phyloP scores from a whole-genome alignment of 495 filamentous ascomycete genomes.

The Cercophora sp. region DNA sequence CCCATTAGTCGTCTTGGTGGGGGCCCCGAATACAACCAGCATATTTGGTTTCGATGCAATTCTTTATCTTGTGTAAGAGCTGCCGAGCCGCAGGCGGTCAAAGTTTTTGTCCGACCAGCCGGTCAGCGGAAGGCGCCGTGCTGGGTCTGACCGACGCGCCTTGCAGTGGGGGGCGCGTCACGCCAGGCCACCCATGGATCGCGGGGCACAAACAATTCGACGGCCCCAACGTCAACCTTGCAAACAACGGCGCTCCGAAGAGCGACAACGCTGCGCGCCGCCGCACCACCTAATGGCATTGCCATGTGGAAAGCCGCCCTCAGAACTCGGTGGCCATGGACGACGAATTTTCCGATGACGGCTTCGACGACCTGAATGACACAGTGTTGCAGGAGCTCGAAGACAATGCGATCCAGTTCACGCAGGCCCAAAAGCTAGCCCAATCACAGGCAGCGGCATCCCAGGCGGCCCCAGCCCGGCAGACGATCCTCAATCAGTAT shows the following conservation, averaged over 20 bases:
- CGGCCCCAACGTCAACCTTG: neutral
- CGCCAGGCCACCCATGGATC: no score
- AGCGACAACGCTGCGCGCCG: neutral
- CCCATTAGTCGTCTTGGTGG: no score
- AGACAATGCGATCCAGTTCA: conserved; percentile 45
- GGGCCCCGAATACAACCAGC: no score
- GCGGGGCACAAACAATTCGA: conserved; percentile 2
- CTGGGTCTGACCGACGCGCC: neutral
- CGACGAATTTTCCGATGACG: conserved; percentile 48
- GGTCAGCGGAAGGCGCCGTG: no score
- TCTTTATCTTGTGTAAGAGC: no score
- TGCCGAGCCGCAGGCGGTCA: no score
- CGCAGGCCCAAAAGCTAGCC: conserved; percentile 35
- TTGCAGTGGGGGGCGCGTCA: neutral
- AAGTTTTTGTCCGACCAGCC: no score
- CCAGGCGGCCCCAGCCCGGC: neutral
- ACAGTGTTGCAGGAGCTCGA: conserved; percentile 43
- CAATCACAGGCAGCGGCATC: conserved; percentile 21
- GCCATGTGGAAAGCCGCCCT: conserved; percentile 3
- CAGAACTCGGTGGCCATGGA: conserved; percentile 33
- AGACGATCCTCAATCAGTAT: conserved; percentile 17
- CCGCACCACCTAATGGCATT: conserved; percentile 15
- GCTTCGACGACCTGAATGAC: conserved; percentile 43
- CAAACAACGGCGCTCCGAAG: neutral
- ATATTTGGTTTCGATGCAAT: no score